phyloP scores from a whole-genome alignment of 352 stramenopile species.

The Globisporangium parvum region DNA sequence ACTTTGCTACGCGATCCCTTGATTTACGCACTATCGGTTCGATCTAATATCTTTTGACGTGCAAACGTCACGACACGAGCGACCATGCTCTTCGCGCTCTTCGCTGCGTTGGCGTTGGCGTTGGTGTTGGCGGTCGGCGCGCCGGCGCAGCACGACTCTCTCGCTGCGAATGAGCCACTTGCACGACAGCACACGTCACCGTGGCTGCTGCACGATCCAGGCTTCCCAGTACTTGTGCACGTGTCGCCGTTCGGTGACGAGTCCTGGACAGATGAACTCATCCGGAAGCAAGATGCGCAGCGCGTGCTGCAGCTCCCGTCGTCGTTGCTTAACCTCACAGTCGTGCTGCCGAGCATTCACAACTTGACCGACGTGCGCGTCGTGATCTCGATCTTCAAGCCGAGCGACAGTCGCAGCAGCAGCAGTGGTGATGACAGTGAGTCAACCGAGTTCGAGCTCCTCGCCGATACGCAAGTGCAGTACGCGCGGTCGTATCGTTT shows the following conservation, averaged over 20 bases:
- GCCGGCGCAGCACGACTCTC: too few relatives aligned
- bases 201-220: conserved; percentile 30
- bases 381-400: conserved; percentile 26
- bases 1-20: too few relatives aligned
- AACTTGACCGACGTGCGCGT: conserved; percentile 18
- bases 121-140: too few relatives aligned
- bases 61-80: too few relatives aligned
- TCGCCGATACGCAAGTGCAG: conserved; percentile 24
- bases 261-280: conserved; percentile 11
- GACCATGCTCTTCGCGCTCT: too few relatives aligned
- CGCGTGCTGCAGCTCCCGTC: conserved; percentile 22
- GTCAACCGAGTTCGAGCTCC: conserved; percentile 11
- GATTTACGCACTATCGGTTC: too few relatives aligned
- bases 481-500: conserved; percentile 25
- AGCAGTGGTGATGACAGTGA: too few relatives aligned
- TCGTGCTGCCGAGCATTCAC: conserved; percentile 15
- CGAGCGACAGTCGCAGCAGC: background rate
- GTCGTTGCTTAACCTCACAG: conserved; percentile 25
- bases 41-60: too few relatives aligned
- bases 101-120: too few relatives aligned
- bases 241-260: conserved; percentile 30
- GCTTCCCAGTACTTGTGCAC: conserved; percentile 21
- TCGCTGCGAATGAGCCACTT: too few relatives aligned
- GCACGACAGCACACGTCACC: background rate
- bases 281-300: background rate